Evolutionary conservation across 352 stramenopile species (phyloP), one percentile per base, ranked within the genome.

Genomic region (Pythium aristosporum): DNA sequence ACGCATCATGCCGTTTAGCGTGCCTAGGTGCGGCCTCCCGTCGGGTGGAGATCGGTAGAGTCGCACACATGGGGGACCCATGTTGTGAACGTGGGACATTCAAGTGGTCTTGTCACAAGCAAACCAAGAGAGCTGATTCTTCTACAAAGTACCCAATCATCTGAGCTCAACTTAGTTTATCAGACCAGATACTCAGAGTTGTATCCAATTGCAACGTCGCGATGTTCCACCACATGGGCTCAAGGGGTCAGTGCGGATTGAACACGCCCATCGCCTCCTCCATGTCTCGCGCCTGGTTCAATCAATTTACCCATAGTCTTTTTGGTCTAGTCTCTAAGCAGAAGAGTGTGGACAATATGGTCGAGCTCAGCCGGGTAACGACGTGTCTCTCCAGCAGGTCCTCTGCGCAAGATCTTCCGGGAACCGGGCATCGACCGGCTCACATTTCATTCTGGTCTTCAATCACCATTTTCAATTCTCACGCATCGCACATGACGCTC

Each of bases 141-240:
- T 46, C 39, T 10, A 46, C 7, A 20, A 15, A 2, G 8, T 15
- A 46, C 6, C 47, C 47, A 53, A 53, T 32, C 47, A 53, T 20
- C 21, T 2, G 3, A 2, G 12, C 1, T 4, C 10, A 18, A 4
- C 47, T 53, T 23, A 53, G 23, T 7, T 37, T 34, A 10, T 18
- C 47, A 53, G 47, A 53, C n/a, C 11, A 8, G 6, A 32, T 18
- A 46, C 36, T 57, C 51, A 57, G 36, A 57, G 8, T 7, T 32
- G 34, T 48, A 47, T n/a, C 51, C 18, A 30, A 48, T 47, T 30
- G 30, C 13, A 37, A 42, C 32, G 51, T 42, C 23, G 34, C 32
- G n/a, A 32, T 11, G 34, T 9, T 3, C 0, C 8, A 21, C 30
- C 48, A 59, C 37, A 49, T 59, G 53, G 53, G 48, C 51, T 54